These are phyloP conservation scores for Aphanomyces euteiches DNA, from an alignment of 352 stramenopile species.

Conservation along the genomic window DNA sequence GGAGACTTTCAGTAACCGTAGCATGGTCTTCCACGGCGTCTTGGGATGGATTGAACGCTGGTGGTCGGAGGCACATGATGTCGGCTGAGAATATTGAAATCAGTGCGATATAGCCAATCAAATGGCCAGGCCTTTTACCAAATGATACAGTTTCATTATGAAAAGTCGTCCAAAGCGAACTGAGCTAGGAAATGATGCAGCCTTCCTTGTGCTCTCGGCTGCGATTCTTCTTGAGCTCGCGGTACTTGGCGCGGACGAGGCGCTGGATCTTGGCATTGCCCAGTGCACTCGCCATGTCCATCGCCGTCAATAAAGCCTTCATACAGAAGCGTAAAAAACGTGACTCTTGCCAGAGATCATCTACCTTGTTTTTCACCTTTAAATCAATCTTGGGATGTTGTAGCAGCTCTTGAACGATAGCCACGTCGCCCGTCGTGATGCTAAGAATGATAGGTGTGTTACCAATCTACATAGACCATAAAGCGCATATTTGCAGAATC, in stretches of 20 bases:
- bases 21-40: neutral
- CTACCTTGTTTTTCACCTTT: neutral
- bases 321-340: neutral
- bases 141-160: neutral
- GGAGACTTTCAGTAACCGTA: neutral
- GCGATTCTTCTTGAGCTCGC: slow-evolving; percentile 2
- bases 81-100: neutral
- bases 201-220: neutral
- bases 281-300: neutral
- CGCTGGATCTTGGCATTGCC: neutral
- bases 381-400: slow-evolving; percentile 7
- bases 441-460: neutral
- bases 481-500: neutral
- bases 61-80: slow-evolving; percentile 3
- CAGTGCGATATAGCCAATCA: neutral
- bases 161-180: neutral
- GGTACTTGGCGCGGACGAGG: neutral
- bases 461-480: neutral
- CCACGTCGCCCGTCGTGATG: neutral
- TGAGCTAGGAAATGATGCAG: neutral
- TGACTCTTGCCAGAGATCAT: neutral
- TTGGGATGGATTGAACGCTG: neutral
- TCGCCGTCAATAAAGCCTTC: neutral
- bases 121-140: neutral
- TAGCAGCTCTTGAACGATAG: neutral